Evolutionary conservation across 179 eudicot genomes (phyloP).

Genomic region (Nepenthes alata): DNA sequence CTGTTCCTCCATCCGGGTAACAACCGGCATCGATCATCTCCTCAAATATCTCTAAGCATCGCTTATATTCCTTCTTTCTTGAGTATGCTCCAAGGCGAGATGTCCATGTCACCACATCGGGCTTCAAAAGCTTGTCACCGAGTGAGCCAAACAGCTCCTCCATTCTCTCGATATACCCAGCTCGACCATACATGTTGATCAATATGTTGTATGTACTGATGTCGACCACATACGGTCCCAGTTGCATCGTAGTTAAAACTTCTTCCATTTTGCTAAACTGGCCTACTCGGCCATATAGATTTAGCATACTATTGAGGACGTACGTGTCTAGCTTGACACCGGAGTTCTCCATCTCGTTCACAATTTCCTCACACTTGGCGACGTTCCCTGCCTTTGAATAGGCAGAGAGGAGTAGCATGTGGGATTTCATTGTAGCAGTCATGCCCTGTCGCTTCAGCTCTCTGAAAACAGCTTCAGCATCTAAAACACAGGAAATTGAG

Average conservation of each 20-base stretch:
- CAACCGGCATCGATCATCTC: slow-evolving; percentile 75
- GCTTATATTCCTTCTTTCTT: slow-evolving; percentile 57
- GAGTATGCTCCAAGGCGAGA: slow-evolving; percentile 82
- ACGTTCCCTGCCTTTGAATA: slow-evolving; percentile 53
- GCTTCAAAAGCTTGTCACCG: slow-evolving; percentile 31
- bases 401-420: slow-evolving; percentile 69
- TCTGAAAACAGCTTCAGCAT: slow-evolving; percentile 55
- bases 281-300: slow-evolving; percentile 63
- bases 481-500: slow-evolving; percentile 11
- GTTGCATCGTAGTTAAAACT: slow-evolving; percentile 37
- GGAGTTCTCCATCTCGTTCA: slow-evolving; percentile 48
- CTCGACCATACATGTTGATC: slow-evolving; percentile 61
- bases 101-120: slow-evolving; percentile 82
- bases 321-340: slow-evolving; percentile 62
- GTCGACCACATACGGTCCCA: slow-evolving; percentile 27
- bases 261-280: slow-evolving; percentile 67
- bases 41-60: slow-evolving; percentile 67
- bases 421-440: slow-evolving; percentile 82
- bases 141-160: slow-evolving; percentile 54
- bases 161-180: slow-evolving; percentile 70
- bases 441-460: slow-evolving; percentile 54
- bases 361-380: slow-evolving; percentile 51
- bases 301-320: slow-evolving; percentile 61
- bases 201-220: slow-evolving; percentile 72
- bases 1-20: slow-evolving; percentile 85